phyloP scores from a whole-genome alignment of 2,329 filamentous ascomycete genomes.

The Verticillium nonalfalfae region DNA sequence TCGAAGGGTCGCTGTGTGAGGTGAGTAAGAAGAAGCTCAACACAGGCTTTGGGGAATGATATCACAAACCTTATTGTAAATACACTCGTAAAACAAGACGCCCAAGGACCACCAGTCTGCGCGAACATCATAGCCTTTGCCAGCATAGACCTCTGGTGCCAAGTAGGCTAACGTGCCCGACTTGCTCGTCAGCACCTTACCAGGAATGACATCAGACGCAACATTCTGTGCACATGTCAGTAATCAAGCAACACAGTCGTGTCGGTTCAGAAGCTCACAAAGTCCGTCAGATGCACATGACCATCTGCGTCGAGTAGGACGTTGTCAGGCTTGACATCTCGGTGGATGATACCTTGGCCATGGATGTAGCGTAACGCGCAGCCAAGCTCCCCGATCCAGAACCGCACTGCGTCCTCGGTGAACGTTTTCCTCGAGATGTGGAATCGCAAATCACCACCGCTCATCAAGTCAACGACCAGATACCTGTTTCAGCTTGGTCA shows the following conservation, averaged over 20 bases:
- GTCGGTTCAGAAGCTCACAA: constrained; percentile 52
- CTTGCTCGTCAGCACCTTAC: constrained; percentile 84
- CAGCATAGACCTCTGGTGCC: constrained; percentile 89
- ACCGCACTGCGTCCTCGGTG: constrained; percentile 91
- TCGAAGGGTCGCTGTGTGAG: constrained; percentile 75
- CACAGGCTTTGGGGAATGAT: background rate
- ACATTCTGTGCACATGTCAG: constrained; percentile 67
- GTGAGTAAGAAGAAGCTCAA: background rate
- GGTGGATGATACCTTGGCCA: constrained; percentile 79
- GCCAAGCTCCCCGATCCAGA: constrained; percentile 93
- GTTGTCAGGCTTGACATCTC: constrained; percentile 90
- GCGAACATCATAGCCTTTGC: constrained; percentile 80
- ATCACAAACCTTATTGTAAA: constrained; percentile 83
- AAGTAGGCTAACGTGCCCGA: constrained; percentile 95
- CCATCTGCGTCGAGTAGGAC: constrained; percentile 82
- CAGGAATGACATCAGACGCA: constrained; percentile 82
- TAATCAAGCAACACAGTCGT: constrained; percentile 17
- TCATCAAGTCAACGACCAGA: constrained; percentile 97
- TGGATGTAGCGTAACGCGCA: constrained; percentile 88
- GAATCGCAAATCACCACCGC: constrained; percentile 90
- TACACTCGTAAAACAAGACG: constrained; percentile 98
- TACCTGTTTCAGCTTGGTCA: constrained; percentile 59
- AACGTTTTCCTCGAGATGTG: constrained; percentile 98
- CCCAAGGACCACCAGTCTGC: constrained; percentile 99
- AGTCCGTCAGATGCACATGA: constrained; percentile 96